These are phyloP conservation scores for Oryza meridionalis DNA, from an alignment of 176 grass and related monocot species.

Conservation along the genomic window DNA sequence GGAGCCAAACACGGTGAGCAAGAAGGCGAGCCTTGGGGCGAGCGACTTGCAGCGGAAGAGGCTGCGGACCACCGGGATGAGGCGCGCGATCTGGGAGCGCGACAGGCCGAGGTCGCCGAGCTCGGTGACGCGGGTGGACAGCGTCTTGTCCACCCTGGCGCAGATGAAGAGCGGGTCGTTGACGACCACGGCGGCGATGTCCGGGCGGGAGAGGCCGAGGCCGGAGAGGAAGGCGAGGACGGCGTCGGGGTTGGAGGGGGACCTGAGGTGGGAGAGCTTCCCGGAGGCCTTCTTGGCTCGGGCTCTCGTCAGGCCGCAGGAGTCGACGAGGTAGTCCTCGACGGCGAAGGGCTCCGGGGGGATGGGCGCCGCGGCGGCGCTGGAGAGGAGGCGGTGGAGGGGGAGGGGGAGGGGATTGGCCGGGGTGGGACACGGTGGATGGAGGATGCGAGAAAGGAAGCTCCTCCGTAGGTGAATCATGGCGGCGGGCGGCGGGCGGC, in stretches of 20 bases:
- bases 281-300: conserved; percentile 22
- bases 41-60: background rate
- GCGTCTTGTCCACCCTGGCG: conserved; percentile 21
- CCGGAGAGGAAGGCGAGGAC: conserved; percentile 37
- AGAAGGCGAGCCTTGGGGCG: conserved; percentile 5
- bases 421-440: background rate
- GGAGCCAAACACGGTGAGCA: conserved; percentile 40
- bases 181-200: background rate
- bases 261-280: conserved; percentile 31
- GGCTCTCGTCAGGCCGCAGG: conserved; percentile 32
- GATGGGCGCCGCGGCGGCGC: background rate
- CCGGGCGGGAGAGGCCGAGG: conserved; percentile 15
- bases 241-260: conserved; percentile 30
- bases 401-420: background rate
- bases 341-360: conserved; percentile 13
- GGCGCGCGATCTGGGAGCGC: conserved; percentile 19
- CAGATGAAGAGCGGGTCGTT: conserved; percentile 21
- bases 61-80: background rate
- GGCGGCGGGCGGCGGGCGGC: background rate
- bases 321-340: conserved; percentile 38
- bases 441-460: background rate
- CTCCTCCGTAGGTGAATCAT: conserved; percentile 1
- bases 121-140: background rate
- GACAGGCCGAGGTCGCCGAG: conserved; percentile 30
- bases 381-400: conserved; percentile 9